phyloP scores from a whole-genome alignment of 306 rosid genomes.

The Inga laurina region DNA sequence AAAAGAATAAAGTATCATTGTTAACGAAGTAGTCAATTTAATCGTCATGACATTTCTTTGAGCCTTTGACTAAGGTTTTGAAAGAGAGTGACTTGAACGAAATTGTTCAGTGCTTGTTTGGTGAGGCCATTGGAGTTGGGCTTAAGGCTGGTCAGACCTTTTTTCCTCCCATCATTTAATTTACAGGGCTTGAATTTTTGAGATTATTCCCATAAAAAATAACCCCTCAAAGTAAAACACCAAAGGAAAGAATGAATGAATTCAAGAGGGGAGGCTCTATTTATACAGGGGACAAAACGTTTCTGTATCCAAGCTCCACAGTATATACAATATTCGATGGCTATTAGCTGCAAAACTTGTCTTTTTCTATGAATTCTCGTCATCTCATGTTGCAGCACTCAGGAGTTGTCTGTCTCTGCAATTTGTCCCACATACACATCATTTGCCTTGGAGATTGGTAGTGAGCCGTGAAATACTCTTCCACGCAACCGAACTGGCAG shows the following conservation, averaged over 20 bases:
- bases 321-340: conserved; percentile 44
- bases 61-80: too few relatives aligned
- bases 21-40: not conserved
- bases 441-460: conserved; percentile 94
- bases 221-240: not conserved
- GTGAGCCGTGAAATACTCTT: conserved; percentile 78
- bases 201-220: not conserved
- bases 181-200: conserved; percentile 7
- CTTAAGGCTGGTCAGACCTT: not conserved
- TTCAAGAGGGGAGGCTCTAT: conserved; percentile 27
- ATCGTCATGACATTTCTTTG: not conserved
- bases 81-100: not conserved
- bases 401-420: conserved; percentile 50
- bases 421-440: conserved; percentile 79
- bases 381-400: conserved; percentile 91
- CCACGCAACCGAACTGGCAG: conserved; percentile 90
- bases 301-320: conserved; percentile 41
- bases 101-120: too few relatives aligned
- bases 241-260: conserved; percentile 29
- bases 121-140: not conserved
- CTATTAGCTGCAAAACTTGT: conserved; percentile 59
- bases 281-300: conserved; percentile 41
- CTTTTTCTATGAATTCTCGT: conserved; percentile 28
- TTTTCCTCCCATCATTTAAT: too few relatives aligned
- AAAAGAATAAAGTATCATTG: not conserved